Evolutionary conservation across 495 filamentous ascomycete genomes (phyloP).

Genomic region (Hypoxylon cercidicola): DNA sequence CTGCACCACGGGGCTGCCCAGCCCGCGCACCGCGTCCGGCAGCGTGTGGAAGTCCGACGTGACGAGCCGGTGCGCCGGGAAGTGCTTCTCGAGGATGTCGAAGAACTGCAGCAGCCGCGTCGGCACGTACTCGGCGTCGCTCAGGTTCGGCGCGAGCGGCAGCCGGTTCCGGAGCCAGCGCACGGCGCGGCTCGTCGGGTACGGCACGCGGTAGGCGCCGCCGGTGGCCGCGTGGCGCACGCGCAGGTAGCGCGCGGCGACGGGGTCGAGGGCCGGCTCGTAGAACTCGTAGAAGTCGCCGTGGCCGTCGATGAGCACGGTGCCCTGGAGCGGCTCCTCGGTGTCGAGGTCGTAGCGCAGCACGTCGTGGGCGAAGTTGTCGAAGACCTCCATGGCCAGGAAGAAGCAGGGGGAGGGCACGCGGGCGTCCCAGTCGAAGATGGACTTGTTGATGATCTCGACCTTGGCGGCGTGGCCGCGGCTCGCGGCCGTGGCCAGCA

Average conservation of each 20-base stretch:
- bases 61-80: conserved; percentile 89
- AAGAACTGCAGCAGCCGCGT: conserved; percentile 97
- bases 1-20: conserved; percentile 95
- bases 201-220: conserved; percentile 59
- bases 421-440: conserved; percentile 91
- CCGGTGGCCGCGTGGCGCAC: conserved; percentile 72
- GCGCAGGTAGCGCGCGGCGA: conserved; percentile 82
- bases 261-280: conserved; percentile 77
- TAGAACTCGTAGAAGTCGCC: conserved; percentile 98
- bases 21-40: conserved; percentile 80
- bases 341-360: conserved; percentile 86
- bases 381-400: conserved; percentile 97
- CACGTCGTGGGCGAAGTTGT: conserved; percentile 96
- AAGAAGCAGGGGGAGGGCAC: conserved; percentile 95
- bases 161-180: conserved; percentile 67
- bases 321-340: conserved; percentile 81
- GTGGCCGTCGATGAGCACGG: conserved; percentile 81
- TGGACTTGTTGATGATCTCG: conserved; percentile 91
- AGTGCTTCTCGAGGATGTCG: conserved; percentile 83
- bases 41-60: conserved; percentile 89
- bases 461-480: conserved; percentile 85
- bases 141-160: conserved; percentile 78
- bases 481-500: conserved; percentile 69
- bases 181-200: conserved; percentile 61
- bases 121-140: conserved; percentile 89